Base-by-base conservation (phyloP, 2,329 filamentous ascomycete genomes). In the Penicillium sp. region DNA sequence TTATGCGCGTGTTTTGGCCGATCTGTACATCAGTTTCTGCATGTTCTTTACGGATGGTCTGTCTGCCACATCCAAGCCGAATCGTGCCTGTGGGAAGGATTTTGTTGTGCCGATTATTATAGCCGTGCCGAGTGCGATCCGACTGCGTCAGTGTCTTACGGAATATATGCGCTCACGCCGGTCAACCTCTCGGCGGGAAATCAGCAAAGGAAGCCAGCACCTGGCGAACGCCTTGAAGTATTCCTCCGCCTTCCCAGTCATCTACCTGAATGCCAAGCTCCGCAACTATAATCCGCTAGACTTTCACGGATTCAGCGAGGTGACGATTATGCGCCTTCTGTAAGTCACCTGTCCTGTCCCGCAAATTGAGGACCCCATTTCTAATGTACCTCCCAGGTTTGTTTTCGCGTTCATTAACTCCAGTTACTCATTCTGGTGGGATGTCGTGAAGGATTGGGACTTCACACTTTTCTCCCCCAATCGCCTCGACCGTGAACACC, bases 341-440 rank as follows among this genome's bases (percentile, higher is more conserved):
- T 84, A 78, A 64, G 78, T 22, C 25, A 16, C 7, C 13, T 22
- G 16, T 22, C 11, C 13, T 22, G 26, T 2, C 19, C 22, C 35
- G 8, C 43, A 26, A 40, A n/a, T 7, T 30, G 6, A 22, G 19
- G 19, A 4, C n/a, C 22, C 25, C 6, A 43, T 30, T 28, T n/a
- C 45, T 57, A 46, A 25, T 45, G 22, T 58, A 59, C 22, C n/a
- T 16, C 35, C 10, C 26, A 95, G 92, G 88, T 80, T 96, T 33
- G 78, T 84, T 38, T 89, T 89, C 46, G 90, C 92, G 33, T 80
- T 92, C 37, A 73, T 95, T 70, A 97, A 99, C 76, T 96, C 92
- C 14, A 82, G 90, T 48, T 99, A 97, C 79, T 93, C 90, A n/a
- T 98, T 98, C 81, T 99, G 95, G 82, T 99, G 95, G 95, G 95